A percentile compares a stretch with the other conserved stretches of the same genome.
These are phyloP conservation scores for Boletellus dicymbophilus DNA, from an alignment of 1,284 basidiomycete species.

Conservation along the genomic window DNA sequence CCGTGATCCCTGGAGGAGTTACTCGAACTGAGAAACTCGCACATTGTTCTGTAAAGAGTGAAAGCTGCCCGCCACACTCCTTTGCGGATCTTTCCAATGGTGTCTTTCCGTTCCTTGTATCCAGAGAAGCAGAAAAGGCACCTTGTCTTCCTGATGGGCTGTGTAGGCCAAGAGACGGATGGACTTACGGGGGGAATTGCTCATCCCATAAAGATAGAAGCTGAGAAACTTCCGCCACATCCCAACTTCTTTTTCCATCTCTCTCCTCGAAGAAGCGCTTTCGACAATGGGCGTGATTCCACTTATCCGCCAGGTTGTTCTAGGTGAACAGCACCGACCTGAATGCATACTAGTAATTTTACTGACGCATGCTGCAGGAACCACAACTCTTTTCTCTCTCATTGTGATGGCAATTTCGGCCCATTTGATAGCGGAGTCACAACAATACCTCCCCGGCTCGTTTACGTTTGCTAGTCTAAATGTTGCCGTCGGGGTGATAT, in stretches of 20 bases:
- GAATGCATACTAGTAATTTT: neutral
- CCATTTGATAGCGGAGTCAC: slow-evolving; percentile 30
- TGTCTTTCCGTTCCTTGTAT: no score
- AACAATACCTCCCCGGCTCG: slow-evolving; percentile 15
- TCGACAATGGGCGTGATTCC: slow-evolving; percentile 20
- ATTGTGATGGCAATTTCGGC: slow-evolving; percentile 41
- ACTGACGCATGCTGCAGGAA: slow-evolving; percentile 18
- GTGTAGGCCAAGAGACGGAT: no score
- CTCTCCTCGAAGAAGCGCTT: neutral
- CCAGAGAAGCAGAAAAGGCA: no score
- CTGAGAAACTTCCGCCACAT: neutral
- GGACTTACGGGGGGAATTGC: no score
- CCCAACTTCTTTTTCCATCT: neutral
- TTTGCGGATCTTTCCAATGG: no score
- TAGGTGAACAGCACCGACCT: slow-evolving; percentile 19
- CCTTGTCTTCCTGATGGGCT: no score
- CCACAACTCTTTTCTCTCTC: slow-evolving; percentile 31
- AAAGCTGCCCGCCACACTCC: no score
- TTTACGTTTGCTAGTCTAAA: slow-evolving; percentile 40
- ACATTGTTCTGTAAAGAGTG: no score
- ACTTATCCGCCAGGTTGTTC: slow-evolving; percentile 20
- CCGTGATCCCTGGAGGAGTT: no score
- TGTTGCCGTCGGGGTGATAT: slow-evolving; percentile 45
- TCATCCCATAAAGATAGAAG: slow-evolving; percentile 16
- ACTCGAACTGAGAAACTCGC: no score